phyloP scores from a whole-genome alignment of 345 rosid species.

The Corchorus capsularis region DNA sequence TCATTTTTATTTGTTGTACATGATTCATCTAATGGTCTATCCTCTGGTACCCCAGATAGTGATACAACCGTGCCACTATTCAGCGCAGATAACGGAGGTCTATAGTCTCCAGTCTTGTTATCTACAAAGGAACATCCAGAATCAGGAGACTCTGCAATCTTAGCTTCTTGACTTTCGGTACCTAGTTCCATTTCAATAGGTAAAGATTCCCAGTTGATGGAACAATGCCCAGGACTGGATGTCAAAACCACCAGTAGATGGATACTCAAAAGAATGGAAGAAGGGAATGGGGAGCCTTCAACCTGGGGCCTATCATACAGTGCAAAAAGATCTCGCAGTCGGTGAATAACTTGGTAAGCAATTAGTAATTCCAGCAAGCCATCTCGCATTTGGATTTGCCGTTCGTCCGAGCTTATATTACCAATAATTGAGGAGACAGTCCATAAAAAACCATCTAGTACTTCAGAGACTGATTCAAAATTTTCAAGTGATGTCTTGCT shows the following conservation, averaged over 20 bases:
- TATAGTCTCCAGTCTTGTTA: conserved; percentile 38
- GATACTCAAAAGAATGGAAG: conserved; percentile 66
- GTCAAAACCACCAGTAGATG: conserved; percentile 67
- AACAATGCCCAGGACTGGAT: conserved; percentile 39
- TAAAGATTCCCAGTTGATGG: conserved; percentile 51
- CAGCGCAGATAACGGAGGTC: conserved; percentile 27
- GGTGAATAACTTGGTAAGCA: conserved; percentile 73
- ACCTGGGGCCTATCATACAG: conserved; percentile 84
- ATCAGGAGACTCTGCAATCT: conserved; percentile 31
- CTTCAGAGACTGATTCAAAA: conserved; percentile 63
- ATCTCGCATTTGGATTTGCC: conserved; percentile 63
- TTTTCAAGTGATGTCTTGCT: conserved; percentile 60
- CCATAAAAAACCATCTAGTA: conserved; percentile 69
- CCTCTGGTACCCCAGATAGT: conserved; percentile 37
- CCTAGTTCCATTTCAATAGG: conserved; percentile 30
- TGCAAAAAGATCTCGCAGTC: conserved; percentile 70
- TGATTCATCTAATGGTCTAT: conserved; percentile 34
- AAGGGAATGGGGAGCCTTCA: conserved; percentile 79
- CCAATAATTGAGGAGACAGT: conserved; percentile 53
- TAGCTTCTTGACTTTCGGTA: conserved; percentile 34
- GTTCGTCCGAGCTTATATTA: conserved; percentile 58
- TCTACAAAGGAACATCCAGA: conserved; percentile 27
- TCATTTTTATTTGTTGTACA: conserved; percentile 26
- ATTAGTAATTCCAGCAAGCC: conserved; percentile 70
- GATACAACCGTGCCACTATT: conserved; percentile 29